A percentile compares a stretch with the other conserved stretches of the same genome.
These are phyloP conservation scores for Vitis vinifera DNA, from an alignment of 164 flowering plant species.

Conservation along the genomic window DNA sequence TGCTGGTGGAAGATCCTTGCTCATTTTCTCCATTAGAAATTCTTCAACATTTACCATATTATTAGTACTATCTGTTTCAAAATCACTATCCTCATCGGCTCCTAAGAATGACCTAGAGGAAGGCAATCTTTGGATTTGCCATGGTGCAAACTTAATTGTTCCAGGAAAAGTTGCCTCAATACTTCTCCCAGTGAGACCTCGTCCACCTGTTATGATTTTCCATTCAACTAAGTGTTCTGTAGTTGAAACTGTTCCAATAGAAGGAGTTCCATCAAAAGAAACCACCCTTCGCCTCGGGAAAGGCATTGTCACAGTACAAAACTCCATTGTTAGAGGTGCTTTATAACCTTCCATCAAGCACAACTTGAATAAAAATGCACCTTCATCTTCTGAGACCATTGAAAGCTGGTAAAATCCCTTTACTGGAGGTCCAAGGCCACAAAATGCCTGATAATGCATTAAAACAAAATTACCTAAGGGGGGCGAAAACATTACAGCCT, in stretches of 20 bases:
- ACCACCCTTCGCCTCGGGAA: constrained; percentile 86
- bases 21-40: constrained; percentile 79
- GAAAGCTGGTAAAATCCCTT: constrained; percentile 99
- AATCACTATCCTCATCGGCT: constrained; percentile 83
- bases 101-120: constrained; percentile 40
- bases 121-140: constrained; percentile 45
- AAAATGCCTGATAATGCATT: constrained; percentile 75
- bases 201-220: constrained; percentile 80
- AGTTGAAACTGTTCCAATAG: constrained; percentile 79
- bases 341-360: constrained; percentile 85
- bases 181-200: constrained; percentile 78
- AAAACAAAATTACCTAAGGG: constrained; percentile 92
- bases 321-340: constrained; percentile 78
- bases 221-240: constrained; percentile 89
- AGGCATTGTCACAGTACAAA: constrained; percentile 91
- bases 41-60: constrained; percentile 81
- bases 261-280: constrained; percentile 90
- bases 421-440: constrained; percentile 79
- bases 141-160: constrained; percentile 81
- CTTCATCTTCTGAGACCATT: constrained; percentile 99
- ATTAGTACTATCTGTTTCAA: constrained; percentile 56
- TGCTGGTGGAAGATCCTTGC: constrained; percentile 79
- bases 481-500: constrained; percentile 84
- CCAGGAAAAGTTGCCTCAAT: constrained; percentile 97
- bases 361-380: constrained; percentile 93